Evolutionary conservation across 306 rosid genomes (phyloP), one percentile per base, ranked within the genome.

Genomic region (Hippophae gyantsensis): DNA sequence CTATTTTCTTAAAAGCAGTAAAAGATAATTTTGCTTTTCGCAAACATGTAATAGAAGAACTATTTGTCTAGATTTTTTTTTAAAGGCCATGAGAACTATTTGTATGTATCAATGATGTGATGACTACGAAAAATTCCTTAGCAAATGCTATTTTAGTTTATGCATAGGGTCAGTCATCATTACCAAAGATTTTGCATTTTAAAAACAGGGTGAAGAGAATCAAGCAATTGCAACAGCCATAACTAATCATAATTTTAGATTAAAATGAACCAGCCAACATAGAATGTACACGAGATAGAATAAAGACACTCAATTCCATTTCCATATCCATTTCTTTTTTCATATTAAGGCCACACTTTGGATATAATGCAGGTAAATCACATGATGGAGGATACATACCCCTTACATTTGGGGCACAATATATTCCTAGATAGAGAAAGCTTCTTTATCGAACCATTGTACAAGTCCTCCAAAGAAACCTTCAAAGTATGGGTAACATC

Each of bases 391-490:
- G 53, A 11, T 18, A 56, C 54, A 48, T 32, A 11, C 61, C 38
- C 38, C 84, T 79, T 86, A 69, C 90, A 86, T 69, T 77, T 86
- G 40, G 51, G 4, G 76, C 90, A 86, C 38, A 84, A 56, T 7
- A 71, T 40, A 52, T 79, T 84, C 68, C 82, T 68, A 9, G 95
- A 81, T 54, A 86, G 86, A 51, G 84, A 86, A 6, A 86, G 78
- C 66, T 84, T 86, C 81, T 81, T 86, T 58, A 79, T 41, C n/a
- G 86, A 72, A 65, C 90, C 84, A 69, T 86, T 86, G 27, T 79
- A 86, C 41, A 86, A 61, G 7, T 86, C 95, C 72, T 84, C 95
- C 90, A 86, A 77, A 67, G 90, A 86, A 69, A 83, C 95, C 76
- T 81, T 81, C 13, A 86, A 43, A 23, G 76, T 58, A 53, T 86